Conservation (phyloP, 495 filamentous ascomycete genomes). For the Astrothelium subdiscretum region DNA sequence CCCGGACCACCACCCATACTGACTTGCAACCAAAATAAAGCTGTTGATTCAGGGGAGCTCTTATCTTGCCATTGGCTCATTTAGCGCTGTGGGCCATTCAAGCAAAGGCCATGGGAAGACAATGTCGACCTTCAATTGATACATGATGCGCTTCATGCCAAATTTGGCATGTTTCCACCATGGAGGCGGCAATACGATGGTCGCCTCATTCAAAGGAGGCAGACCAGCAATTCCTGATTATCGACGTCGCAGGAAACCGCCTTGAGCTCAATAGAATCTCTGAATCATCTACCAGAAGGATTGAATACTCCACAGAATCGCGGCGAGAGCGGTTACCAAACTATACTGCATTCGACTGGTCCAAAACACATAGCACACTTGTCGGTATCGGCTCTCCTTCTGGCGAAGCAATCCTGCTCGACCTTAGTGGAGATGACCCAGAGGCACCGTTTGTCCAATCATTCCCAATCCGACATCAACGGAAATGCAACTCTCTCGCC, state of each 20-base stretch:
- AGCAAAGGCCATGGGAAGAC: background rate
- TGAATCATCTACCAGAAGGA: constrained; percentile 36
- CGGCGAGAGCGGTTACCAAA: constrained; percentile 72
- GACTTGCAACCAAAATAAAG: background rate
- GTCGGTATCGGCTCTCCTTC: constrained; percentile 76
- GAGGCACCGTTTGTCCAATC: constrained; percentile 42
- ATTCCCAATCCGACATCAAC: constrained; percentile 72
- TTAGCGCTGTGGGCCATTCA: background rate
- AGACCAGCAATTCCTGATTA: constrained; percentile 62
- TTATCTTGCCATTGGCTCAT: background rate
- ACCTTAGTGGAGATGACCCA: constrained; percentile 52
- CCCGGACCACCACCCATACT: background rate
- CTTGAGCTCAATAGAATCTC: constrained; percentile 70
- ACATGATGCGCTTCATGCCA: background rate
- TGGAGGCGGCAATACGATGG: constrained; percentile 75
- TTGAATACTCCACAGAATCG: constrained; percentile 57
- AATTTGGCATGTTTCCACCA: constrained; percentile 14
- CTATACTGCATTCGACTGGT: constrained; percentile 93
- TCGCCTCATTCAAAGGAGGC: constrained; percentile 60
- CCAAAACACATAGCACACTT: constrained; percentile 60
- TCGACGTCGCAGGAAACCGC: constrained; percentile 69
- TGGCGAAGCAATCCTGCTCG: constrained; percentile 72
- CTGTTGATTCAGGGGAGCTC: background rate
- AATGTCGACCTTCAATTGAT: background rate
- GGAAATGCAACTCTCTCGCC: constrained; percentile 82